These are phyloP conservation scores for Calonectria honghensis DNA, from an alignment of 2,329 filamentous ascomycete species.

Conservation along the genomic window DNA sequence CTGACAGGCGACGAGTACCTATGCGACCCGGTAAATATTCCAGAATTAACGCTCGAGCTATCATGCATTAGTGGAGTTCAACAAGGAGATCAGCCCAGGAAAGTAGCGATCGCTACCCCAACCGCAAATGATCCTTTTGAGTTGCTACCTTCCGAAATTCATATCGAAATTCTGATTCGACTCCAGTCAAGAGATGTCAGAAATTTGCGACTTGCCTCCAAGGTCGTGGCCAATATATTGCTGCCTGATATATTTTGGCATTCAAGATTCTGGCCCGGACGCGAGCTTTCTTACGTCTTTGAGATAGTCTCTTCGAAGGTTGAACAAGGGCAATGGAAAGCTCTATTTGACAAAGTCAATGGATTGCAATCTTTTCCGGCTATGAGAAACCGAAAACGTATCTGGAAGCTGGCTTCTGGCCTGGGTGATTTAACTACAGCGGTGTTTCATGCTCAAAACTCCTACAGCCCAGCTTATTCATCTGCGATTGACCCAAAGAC, in stretches of 20 bases:
- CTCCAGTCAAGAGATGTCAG: constrained; percentile 15
- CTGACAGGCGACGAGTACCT: background rate
- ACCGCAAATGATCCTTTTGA: constrained; percentile 27
- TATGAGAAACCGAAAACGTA: constrained; percentile 32
- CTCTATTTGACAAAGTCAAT: background rate
- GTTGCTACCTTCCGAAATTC: constrained; percentile 22
- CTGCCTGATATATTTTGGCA: constrained; percentile 18
- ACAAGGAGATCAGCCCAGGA: constrained; percentile 9
- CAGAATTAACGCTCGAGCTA: constrained; percentile 3
- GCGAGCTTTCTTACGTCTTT: constrained; percentile 18
- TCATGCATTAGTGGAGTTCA: background rate
- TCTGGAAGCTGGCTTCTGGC: constrained; percentile 24
- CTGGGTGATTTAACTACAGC: constrained; percentile 28
- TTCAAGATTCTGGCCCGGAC: constrained; percentile 27
- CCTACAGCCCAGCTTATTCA: constrained; percentile 21
- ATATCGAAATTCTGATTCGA: constrained; percentile 13
- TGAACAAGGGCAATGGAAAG: background rate
- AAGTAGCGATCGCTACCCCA: constrained; percentile 17
- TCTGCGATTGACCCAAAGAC: constrained; percentile 34
- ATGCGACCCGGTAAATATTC: constrained; percentile 26
- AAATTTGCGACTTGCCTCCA: constrained; percentile 26
- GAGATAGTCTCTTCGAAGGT: background rate
- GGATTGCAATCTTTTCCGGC: background rate
- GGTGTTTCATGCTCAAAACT: constrained; percentile 29
- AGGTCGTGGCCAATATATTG: background rate